These are phyloP conservation scores for Mucor racemosus DNA, from an alignment of 371 early-diverging fungal species.

Conservation along the genomic window DNA sequence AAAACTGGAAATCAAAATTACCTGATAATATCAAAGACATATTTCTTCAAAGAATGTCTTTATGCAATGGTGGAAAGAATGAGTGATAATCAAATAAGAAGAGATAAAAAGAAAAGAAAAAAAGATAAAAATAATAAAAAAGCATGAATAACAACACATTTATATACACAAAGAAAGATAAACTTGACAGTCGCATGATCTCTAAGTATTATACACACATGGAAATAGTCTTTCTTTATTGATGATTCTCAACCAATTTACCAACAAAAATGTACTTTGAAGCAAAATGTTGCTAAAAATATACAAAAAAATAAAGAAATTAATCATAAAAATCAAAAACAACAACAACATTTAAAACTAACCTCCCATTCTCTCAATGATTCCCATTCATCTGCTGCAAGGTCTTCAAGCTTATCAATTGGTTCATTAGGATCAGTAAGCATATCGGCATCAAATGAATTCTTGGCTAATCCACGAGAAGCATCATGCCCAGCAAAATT, in stretches of 20 bases:
- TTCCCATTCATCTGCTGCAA: slow-evolving; percentile 78
- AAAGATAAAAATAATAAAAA: slow-evolving; percentile 10
- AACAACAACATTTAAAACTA: background rate
- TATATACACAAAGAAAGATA: background rate
- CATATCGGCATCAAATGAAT: slow-evolving; percentile 87
- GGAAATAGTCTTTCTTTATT: slow-evolving; percentile 5
- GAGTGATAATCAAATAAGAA: background rate
- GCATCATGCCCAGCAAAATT: slow-evolving; percentile 91
- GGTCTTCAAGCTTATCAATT: slow-evolving; percentile 81
- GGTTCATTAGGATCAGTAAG: slow-evolving; percentile 71
- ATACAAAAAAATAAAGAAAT: background rate
- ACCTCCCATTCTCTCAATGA: slow-evolving; percentile 75
- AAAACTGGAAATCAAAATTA: background rate
- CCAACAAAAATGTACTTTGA: slow-evolving; percentile 30
- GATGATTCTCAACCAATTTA: slow-evolving; percentile 27
- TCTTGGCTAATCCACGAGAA: slow-evolving; percentile 86
- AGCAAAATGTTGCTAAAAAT: slow-evolving; percentile 20
- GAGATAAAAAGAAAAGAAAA: slow-evolving; percentile 3
- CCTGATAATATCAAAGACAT: slow-evolving; percentile 1
- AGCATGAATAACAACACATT: background rate
- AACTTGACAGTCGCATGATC: slow-evolving; percentile 23
- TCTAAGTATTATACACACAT: slow-evolving; percentile 13
- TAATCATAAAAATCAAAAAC: background rate
- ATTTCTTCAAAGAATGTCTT: slow-evolving; percentile 8
- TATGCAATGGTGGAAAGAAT: background rate